Conservation (phyloP, 2,329 filamentous ascomycete genomes). For the Penicillium sp. region DNA sequence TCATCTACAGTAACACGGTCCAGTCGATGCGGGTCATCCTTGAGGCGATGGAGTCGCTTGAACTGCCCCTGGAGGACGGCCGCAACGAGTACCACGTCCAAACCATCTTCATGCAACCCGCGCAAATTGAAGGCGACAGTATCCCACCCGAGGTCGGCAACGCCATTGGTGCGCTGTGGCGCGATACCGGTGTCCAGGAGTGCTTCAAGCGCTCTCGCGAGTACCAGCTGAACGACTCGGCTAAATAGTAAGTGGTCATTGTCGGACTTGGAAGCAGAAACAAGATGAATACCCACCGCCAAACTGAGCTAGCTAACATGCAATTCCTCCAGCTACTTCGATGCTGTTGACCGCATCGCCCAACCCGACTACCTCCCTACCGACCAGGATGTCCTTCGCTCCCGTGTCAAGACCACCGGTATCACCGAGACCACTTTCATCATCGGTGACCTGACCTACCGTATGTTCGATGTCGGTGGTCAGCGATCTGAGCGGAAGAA, state of each 20-base stretch:
- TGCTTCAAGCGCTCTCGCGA: constrained; percentile 95
- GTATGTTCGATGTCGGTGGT: constrained; percentile 96
- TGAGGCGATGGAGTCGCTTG: constrained; percentile 65
- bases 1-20: constrained; percentile 69
- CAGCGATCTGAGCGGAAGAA: constrained; percentile 97
- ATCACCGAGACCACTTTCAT: constrained; percentile 97
- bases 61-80: constrained; percentile 83
- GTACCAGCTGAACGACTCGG: constrained; percentile 94
- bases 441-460: constrained; percentile 89
- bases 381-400: constrained; percentile 90
- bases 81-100: constrained; percentile 96
- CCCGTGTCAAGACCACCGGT: constrained; percentile 96
- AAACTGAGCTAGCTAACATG: constrained; percentile 44
- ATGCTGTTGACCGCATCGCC: constrained; percentile 87
- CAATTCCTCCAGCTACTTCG: constrained; percentile 72
- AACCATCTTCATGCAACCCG: constrained; percentile 97
- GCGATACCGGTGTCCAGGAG: constrained; percentile 85
- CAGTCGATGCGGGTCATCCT: constrained; percentile 69
- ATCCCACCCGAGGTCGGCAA: constrained; percentile 91
- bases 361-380: constrained; percentile 91
- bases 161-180: constrained; percentile 90
- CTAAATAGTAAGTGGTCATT: constrained; percentile 74
- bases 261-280: not conserved
- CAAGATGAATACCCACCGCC: not conserved
- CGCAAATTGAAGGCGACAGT: constrained; percentile 92